Percentiles rank a stretch among this genome's conserved stretches.
These are phyloP conservation scores for Casuarina equisetifolia DNA, from an alignment of 306 rosid species.

Conservation along the genomic window DNA sequence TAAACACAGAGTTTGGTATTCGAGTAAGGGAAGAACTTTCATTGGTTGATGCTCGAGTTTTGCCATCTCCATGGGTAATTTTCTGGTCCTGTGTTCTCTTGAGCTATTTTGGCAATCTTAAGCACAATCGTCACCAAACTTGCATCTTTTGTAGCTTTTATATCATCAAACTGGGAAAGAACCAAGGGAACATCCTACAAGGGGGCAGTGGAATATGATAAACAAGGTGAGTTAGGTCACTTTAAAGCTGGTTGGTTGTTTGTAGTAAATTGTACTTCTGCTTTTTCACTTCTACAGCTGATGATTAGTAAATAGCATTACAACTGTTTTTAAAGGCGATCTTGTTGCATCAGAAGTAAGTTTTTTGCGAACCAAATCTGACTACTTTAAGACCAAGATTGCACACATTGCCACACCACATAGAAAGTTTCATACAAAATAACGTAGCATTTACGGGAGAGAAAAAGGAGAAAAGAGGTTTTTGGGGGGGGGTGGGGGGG, in stretches of 20 bases:
- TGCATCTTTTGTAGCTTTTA: conserved; percentile 44
- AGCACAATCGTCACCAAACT: neutral
- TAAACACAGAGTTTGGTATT: conserved; percentile 37
- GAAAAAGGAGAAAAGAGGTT: too few relatives aligned
- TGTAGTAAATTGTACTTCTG: neutral
- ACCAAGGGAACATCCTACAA: conserved; percentile 43
- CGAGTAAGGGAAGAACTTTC: conserved; percentile 14
- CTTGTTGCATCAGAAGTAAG: too few relatives aligned
- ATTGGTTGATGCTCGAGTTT: conserved; percentile 43
- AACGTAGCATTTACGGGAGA: too few relatives aligned
- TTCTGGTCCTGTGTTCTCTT: neutral
- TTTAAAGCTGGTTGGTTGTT: neutral
- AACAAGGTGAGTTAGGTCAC: conserved; percentile 47
- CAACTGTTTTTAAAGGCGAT: too few relatives aligned
- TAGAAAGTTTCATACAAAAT: too few relatives aligned
- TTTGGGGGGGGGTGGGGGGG: too few relatives aligned
- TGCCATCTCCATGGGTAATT: conserved; percentile 48
- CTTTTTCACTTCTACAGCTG: neutral
- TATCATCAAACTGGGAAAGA: conserved; percentile 54
- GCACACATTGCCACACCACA: too few relatives aligned
- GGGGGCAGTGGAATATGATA: conserved; percentile 95
- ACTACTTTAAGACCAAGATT: too few relatives aligned
- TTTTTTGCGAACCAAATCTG: too few relatives aligned
- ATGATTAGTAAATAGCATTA: too few relatives aligned
- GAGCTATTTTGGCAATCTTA: neutral